Conservation (phyloP, 1,284 basidiomycete genomes). For the Kalmanozyma brasiliensis region DNA sequence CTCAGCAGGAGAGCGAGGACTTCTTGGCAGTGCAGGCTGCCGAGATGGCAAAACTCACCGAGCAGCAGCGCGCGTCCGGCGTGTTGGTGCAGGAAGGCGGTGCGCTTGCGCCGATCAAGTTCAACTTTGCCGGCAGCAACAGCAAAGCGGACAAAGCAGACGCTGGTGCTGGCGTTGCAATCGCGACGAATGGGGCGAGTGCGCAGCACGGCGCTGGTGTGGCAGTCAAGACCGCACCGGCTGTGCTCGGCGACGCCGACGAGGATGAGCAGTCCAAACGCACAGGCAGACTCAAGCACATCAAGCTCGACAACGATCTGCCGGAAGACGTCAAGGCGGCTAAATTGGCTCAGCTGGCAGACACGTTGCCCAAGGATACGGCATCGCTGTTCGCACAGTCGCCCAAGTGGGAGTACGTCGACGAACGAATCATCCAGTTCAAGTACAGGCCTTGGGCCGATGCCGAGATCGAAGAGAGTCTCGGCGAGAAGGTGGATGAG, state of each 20-base stretch:
- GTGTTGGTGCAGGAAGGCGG: conserved; percentile 48
- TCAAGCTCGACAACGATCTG: conserved; percentile 44
- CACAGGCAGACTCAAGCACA: conserved; percentile 44
- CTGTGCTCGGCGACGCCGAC: conserved; percentile 52
- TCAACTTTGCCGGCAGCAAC: conserved; percentile 40
- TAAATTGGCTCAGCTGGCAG: conserved; percentile 13
- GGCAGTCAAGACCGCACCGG: background rate
- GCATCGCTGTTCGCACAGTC: conserved; percentile 24
- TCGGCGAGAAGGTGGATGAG: conserved; percentile 62
- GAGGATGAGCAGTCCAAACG: conserved; percentile 48
- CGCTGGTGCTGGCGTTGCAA: conserved; percentile 4
- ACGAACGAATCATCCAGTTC: conserved; percentile 37
- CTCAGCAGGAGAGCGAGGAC: conserved; percentile 53
- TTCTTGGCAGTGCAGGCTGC: conserved; percentile 61
- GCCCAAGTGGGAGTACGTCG: conserved; percentile 56
- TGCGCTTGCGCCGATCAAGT: conserved; percentile 56
- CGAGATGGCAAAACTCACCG: conserved; percentile 57
- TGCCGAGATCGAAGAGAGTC: conserved; percentile 54
- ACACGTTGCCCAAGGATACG: conserved; percentile 22
- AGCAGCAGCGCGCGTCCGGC: conserved; percentile 57
- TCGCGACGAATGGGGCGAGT: background rate
- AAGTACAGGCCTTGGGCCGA: conserved; percentile 51
- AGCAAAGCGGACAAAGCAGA: conserved; percentile 6
- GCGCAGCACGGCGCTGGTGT: background rate
- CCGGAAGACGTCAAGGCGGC: conserved; percentile 31